These are phyloP conservation scores for Penicillium silybi DNA, from an alignment of 495 filamentous ascomycete species.

Conservation along the genomic window DNA sequence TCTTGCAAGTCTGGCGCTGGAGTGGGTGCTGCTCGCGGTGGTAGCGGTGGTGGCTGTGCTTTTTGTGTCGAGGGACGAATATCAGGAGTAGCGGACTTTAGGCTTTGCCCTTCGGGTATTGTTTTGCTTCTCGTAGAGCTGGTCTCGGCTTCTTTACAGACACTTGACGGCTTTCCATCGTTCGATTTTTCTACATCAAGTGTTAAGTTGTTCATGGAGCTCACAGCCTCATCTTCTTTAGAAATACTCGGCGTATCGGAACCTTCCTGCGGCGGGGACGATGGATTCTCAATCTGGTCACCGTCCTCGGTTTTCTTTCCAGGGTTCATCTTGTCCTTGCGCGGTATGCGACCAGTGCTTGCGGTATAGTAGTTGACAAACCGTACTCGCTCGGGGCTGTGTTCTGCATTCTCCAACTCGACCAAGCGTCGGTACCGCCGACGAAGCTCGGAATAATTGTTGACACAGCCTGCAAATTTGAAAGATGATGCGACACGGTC, in stretches of 20 bases:
- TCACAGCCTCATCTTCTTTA: not conserved
- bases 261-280: not conserved
- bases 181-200: not conserved
- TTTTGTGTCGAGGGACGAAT: not conserved
- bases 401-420: slow-evolving; percentile 56
- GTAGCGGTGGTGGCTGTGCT: not conserved
- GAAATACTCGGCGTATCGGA: not conserved
- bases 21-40: not conserved
- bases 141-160: not conserved
- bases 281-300: not conserved
- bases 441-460: slow-evolving; percentile 68
- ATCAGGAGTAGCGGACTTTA: slow-evolving; percentile 6
- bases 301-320: not conserved
- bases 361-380: slow-evolving; percentile 92
- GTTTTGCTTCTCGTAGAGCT: not conserved
- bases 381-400: slow-evolving; percentile 50
- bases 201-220: not conserved
- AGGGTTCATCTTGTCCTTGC: slow-evolving; percentile 8
- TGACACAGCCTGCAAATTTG: slow-evolving; percentile 76
- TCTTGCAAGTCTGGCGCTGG: not conserved
- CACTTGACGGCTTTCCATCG: not conserved
- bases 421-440: slow-evolving; percentile 64
- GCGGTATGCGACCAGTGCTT: slow-evolving; percentile 56
- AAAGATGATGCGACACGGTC: slow-evolving; percentile 74
- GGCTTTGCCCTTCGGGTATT: not conserved